Conservation (phyloP, 306 rosid species). For the Purshia tridentata region DNA sequence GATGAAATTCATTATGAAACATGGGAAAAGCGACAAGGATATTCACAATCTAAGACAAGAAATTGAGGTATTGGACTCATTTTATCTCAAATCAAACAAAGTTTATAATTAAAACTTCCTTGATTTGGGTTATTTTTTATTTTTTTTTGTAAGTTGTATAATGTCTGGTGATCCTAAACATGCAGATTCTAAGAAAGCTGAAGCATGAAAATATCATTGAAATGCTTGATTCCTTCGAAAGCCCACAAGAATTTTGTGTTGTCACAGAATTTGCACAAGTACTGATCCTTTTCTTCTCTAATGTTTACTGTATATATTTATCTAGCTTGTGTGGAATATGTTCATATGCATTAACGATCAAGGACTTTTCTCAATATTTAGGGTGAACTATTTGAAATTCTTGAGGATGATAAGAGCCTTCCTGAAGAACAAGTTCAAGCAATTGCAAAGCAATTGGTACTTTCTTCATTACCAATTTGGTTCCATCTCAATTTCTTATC, state of each 20-base stretch:
- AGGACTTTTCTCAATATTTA: conserved; percentile 32
- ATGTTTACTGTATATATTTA: conserved; percentile 5
- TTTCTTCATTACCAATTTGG: conserved; percentile 15
- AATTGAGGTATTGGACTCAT: conserved; percentile 61
- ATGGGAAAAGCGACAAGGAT: conserved; percentile 94
- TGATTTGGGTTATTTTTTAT: conserved; percentile 5
- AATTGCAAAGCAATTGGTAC: conserved; percentile 97
- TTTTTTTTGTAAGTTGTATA: conserved; percentile 9
- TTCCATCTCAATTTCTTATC: neutral
- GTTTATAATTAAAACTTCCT: neutral
- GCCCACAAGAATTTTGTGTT: conserved; percentile 93
- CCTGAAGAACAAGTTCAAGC: conserved; percentile 99
- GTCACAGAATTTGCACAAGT: conserved; percentile 98
- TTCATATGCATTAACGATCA: conserved; percentile 8
- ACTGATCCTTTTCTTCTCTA: conserved; percentile 36
- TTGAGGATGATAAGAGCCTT: conserved; percentile 96
- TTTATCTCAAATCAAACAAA: neutral
- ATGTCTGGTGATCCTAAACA: conserved; percentile 14
- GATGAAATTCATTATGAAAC: conserved; percentile 95
- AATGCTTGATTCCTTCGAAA: conserved; percentile 98
- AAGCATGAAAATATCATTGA: conserved; percentile 94
- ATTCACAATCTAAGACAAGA: conserved; percentile 89
- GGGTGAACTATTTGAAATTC: conserved; percentile 99
- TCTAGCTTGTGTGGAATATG: conserved; percentile 13
- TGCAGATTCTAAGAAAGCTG: conserved; percentile 88